phyloP scores from a whole-genome alignment of 2,329 filamentous ascomycete genomes.

The Aureobasidium lini region DNA sequence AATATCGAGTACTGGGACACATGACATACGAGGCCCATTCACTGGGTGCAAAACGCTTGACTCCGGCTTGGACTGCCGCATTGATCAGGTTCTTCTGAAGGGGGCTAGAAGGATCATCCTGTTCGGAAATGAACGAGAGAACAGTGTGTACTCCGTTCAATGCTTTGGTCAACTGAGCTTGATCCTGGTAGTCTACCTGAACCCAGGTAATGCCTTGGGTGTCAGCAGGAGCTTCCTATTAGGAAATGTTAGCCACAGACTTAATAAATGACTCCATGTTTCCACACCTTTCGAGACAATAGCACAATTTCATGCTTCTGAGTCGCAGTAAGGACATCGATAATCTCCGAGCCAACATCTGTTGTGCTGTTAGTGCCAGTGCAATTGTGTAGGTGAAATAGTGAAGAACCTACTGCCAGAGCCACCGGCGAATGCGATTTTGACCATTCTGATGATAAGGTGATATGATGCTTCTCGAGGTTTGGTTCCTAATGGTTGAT shows the following conservation, averaged over 20 bases:
- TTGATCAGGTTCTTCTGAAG: not conserved
- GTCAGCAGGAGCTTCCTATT: not conserved
- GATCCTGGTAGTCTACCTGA: not conserved
- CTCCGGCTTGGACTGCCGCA: not conserved
- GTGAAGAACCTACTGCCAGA: not conserved
- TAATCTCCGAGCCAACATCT: not conserved
- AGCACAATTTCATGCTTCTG: not conserved
- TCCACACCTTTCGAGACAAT: not conserved
- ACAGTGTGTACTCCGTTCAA: not conserved
- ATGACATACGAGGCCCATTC: not conserved
- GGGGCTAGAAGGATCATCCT: not conserved
- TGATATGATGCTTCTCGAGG: not conserved
- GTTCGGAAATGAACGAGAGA: not conserved
- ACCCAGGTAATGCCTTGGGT: not conserved
- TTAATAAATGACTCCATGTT: not conserved
- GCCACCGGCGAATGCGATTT: not conserved
- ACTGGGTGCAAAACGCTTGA: not conserved
- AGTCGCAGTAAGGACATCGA: not conserved
- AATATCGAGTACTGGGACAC: too few relatives aligned
- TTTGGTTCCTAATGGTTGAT: not conserved
- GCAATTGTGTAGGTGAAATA: not conserved
- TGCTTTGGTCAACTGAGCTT: not conserved
- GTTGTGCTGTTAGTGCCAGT: not conserved
- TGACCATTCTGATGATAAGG: not conserved
- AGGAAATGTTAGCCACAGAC: not conserved